These are phyloP conservation scores for Pyricularia grisea DNA, from an alignment of 2,329 filamentous ascomycete species.

Conservation along the genomic window DNA sequence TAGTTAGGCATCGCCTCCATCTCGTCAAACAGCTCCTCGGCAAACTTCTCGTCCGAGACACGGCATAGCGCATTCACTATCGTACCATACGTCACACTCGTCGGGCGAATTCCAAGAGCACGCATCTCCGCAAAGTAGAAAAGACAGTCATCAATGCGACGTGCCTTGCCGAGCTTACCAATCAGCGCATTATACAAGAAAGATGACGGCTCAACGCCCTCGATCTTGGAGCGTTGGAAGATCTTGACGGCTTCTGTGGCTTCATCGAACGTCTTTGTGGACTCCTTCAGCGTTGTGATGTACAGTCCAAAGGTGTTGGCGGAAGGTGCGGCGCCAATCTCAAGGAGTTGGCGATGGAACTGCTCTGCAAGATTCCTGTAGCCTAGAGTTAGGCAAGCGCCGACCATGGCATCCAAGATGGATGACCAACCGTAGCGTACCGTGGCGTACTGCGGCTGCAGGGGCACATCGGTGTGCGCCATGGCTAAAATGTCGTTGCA, in stretches of 20 bases:
- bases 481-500: conserved; percentile 83
- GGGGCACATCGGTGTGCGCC: conserved; percentile 81
- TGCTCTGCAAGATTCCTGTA: conserved; percentile 73
- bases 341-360: conserved; percentile 83
- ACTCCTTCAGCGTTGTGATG: conserved; percentile 98
- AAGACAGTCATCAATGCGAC: conserved; percentile 94
- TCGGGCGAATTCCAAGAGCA: conserved; percentile 81
- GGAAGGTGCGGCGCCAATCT: conserved; percentile 84
- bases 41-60: conserved; percentile 95
- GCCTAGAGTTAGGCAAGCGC: conserved; percentile 76
- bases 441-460: conserved; percentile 72
- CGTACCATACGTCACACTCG: conserved; percentile 94
- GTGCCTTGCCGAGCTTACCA: conserved; percentile 94
- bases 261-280: conserved; percentile 94
- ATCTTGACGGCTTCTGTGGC: conserved; percentile 95
- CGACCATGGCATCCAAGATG: conserved; percentile 93
- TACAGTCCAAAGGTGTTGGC: conserved; percentile 98
- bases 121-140: conserved; percentile 99
- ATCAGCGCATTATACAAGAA: conserved; percentile 98
- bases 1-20: conserved; percentile 99
- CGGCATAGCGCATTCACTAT: conserved; percentile 97
- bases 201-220: conserved; percentile 90
- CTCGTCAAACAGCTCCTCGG: conserved; percentile 95
- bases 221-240: conserved; percentile 85
- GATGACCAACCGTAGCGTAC: conserved; percentile 95